These are phyloP conservation scores for Mallotus nudiflorus DNA, from an alignment of 345 rosid species.

Conservation along the genomic window DNA sequence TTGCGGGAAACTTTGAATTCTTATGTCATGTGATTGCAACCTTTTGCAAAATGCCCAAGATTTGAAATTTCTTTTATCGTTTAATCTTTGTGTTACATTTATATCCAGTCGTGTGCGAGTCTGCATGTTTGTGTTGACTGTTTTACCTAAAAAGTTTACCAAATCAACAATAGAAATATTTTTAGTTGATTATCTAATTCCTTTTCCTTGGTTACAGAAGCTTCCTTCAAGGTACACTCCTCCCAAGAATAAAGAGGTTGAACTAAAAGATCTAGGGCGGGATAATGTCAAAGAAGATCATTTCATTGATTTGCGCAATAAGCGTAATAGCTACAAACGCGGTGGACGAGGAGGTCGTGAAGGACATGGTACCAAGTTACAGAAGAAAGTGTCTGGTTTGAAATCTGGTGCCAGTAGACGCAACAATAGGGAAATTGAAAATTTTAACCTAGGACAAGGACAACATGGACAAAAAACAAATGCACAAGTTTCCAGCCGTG, in stretches of 20 bases:
- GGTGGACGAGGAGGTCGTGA: slow-evolving; percentile 56
- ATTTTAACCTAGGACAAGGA: slow-evolving; percentile 38
- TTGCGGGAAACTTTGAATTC: background rate
- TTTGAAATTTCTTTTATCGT: background rate
- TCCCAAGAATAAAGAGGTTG: slow-evolving; percentile 50
- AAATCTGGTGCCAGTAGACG: slow-evolving; percentile 40
- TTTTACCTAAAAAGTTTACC: background rate
- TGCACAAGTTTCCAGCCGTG: slow-evolving; percentile 57
- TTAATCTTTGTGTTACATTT: background rate
- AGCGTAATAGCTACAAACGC: slow-evolving; percentile 53
- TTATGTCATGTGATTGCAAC: background rate
- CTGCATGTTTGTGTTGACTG: background rate
- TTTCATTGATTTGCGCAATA: slow-evolving; percentile 36
- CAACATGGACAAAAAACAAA: slow-evolving; percentile 45
- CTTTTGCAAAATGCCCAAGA: background rate
- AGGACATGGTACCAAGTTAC: slow-evolving; percentile 52
- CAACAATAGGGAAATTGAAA: slow-evolving; percentile 38
- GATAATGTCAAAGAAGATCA: slow-evolving; percentile 36
- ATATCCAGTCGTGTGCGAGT: background rate
- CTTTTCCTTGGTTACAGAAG: slow-evolving; percentile 47
- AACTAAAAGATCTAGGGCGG: slow-evolving; percentile 42
- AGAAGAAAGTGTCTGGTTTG: slow-evolving; percentile 45
- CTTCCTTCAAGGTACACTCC: slow-evolving; percentile 47
- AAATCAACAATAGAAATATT: background rate
- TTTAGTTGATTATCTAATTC: background rate